Conservation (phyloP, 139 green algal species). For the Cymbomonas tetramitiformis region DNA sequence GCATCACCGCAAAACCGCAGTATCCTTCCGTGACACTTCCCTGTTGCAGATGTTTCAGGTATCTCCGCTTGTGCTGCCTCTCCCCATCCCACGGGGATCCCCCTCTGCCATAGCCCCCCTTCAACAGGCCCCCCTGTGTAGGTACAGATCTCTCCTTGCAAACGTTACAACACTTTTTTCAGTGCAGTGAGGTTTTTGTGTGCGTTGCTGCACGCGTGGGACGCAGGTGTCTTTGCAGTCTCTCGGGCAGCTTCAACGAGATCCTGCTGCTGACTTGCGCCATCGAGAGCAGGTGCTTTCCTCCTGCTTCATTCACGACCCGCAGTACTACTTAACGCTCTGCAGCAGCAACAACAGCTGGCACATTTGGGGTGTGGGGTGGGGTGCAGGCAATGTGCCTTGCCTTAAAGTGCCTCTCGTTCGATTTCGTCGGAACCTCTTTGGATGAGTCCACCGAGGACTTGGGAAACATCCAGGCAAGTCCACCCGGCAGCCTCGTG, state of each 20-base stretch:
- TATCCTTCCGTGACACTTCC: slow-evolving; percentile 54
- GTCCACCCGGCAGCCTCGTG: too few species aligned
- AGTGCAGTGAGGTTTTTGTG: too few species aligned
- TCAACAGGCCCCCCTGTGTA: neutral
- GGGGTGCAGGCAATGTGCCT: slow-evolving; percentile 53
- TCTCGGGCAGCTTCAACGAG: too few species aligned
- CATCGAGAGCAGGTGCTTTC: too few species aligned
- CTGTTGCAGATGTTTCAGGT: slow-evolving; percentile 50
- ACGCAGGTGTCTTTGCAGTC: too few species aligned
- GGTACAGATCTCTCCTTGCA: too few species aligned
- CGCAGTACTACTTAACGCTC: slow-evolving; percentile 34
- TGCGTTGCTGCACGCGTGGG: too few species aligned
- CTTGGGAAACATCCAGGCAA: slow-evolving; percentile 88
- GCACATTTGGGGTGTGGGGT: slow-evolving; percentile 50
- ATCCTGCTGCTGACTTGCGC: too few species aligned
- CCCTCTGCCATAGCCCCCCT: neutral
- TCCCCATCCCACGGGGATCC: neutral
- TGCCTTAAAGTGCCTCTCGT: slow-evolving; percentile 75
- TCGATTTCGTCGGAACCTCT: slow-evolving; percentile 93
- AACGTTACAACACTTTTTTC: too few species aligned
- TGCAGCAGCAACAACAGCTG: slow-evolving; percentile 35
- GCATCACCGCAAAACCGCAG: slow-evolving; percentile 72
- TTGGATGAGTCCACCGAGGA: slow-evolving; percentile 87
- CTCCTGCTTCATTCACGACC: too few species aligned
- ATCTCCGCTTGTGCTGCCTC: neutral